A percentile compares a stretch with the other conserved stretches of the same genome.
Conservation (phyloP, 78 protist genomes). For the Parvularia atlantis region DNA sequence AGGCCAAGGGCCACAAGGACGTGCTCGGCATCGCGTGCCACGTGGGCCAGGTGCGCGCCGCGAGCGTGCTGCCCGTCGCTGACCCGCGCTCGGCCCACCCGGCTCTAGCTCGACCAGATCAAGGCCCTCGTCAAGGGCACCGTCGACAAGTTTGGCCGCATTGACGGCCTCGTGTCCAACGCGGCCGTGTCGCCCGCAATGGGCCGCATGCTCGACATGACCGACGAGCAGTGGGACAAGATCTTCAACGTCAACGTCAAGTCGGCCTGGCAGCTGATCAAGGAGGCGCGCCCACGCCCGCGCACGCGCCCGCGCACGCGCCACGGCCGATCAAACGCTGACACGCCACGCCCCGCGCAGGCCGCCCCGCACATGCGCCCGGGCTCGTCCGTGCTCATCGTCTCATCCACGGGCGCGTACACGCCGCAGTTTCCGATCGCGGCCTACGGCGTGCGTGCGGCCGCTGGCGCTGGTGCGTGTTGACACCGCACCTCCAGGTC, state of each 20-base stretch:
- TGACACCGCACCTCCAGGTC: no score
- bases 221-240: constrained; percentile 23
- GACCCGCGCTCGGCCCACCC: no score
- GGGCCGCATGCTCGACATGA: background rate
- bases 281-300: background rate
- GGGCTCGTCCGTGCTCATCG: background rate
- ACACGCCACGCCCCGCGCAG: background rate
- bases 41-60: constrained; percentile 9
- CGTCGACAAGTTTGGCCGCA: background rate
- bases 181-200: constrained; percentile 25
- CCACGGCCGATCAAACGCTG: background rate
- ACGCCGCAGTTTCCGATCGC: background rate
- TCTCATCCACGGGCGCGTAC: background rate
- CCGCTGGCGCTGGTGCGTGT: constrained; percentile 19
- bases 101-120: no score
- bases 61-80: no score
- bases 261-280: constrained; percentile 9
- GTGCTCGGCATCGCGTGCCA: background rate
- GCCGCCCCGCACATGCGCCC: background rate
- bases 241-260: constrained; percentile 26
- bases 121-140: background rate
- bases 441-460: constrained; percentile 1
- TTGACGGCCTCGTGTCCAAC: constrained; percentile 35
- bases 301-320: background rate
- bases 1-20: background rate